Base-by-base conservation (phyloP, 306 rosid species). In the Cucurbita argyrosperma region DNA sequence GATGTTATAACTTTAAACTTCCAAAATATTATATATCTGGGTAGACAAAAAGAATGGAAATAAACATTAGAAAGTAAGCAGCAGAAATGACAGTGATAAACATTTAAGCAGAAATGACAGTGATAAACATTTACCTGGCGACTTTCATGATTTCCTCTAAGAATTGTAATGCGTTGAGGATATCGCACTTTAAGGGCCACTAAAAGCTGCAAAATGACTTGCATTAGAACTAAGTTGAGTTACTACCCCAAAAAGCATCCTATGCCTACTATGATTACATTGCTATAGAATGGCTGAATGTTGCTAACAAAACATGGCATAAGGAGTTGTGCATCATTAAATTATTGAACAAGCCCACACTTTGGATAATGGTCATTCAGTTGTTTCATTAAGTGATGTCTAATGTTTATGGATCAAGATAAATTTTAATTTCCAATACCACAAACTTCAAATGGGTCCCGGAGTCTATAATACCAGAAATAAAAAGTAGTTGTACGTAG, bases 121-220 rank as follows among this genome's bases (percentile, higher is more conserved):
- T 16, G 4, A 42, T 45, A 59, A 38, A 46, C 38, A 68, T 47
- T 76, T 80, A 95, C 99, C 97, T 95, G 97, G 37, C 99, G 97
- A 79, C 99, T 95, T 85, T 95, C 97, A 78, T 95, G 99, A 83
- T 95, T 95, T 84, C 97, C 99, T 82, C 97, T 87, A 54, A 95
- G 84, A 84, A 95, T 95, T 78, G 96, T 95, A 64, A 95, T 89
- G 38, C 97, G 91, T 59, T 91, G 99, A 55, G 90, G 79, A 77
- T 89, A 91, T 16, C 97, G 92, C 83, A 95, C 97, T 84, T 95
- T 95, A 76, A 95, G 86, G 75, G 99, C 90, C 78, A 95, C 99
- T 81, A 95, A 80, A 71, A 95, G 96, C 97, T 95, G 97, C 68
- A 85, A 14, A 42, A 77, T 37, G 67, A 70, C 65, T 76, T 70